Base-by-base conservation (phyloP, 768 basidiomycete species). In the Termitomyces sp. region DNA sequence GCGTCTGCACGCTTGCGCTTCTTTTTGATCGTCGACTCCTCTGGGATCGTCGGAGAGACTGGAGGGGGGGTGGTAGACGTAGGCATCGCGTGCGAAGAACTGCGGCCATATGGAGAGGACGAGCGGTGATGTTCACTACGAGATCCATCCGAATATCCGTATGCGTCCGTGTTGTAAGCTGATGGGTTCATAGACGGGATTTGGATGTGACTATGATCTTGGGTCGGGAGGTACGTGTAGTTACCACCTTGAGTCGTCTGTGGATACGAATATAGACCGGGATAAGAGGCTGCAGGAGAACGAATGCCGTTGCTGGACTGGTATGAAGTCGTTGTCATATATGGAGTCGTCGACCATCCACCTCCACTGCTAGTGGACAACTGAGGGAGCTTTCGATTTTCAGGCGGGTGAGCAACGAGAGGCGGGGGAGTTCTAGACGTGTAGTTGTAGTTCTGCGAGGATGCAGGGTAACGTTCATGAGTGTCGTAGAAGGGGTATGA, bases 1-100 rank as follows among this genome's bases (percentile, higher is more conserved):
- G 90, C 88, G 66, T 92, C 90, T 7, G 91, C 92, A 60, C 91
- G 86, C 79, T 91, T 91, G 73, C 91, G 84, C 75, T 93, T 93
- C 79, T 92, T 92, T 80, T 93, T 94, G 66, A 92, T 86, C 45
- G 83, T 78, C n/a, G 89, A 84, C 64, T 88, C 87, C 58, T 89
- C 84, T 38, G 78, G 70, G 40, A 80, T 74, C 36, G 74, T 77
- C 20, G 81, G 81, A 0, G 82, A 80, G 52, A 80, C 70, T 22
- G 82, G 79, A 18, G 81, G 78, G 39, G 79, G 84, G 24, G 86
- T 77, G 64, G 81, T 80, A n/a, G 81, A 76, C n/a, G 79, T 73
- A 4, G 75, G 68, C 24, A 74, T 69, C 11, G 24, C 33, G 36
- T 76, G 78, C 39, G 77, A 73, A 64, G 77, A 59, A 70, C 72